Percentiles rank a stretch among this genome's conserved stretches.
phyloP scores from a whole-genome alignment of 1,139 yeast genomes.

The Candida sp. region DNA sequence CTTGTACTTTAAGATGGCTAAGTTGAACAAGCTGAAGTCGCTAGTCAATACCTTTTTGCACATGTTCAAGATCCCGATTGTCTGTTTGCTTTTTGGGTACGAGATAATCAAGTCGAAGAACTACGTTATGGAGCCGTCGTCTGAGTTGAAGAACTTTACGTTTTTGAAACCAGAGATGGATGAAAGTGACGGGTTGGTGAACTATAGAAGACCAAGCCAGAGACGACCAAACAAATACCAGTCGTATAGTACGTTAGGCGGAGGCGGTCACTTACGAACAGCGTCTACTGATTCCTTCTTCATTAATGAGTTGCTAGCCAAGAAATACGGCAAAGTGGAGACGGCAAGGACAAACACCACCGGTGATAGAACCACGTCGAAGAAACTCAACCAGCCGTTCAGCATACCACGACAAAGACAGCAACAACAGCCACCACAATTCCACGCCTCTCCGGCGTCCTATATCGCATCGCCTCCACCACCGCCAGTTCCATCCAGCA shows the following conservation, averaged over 20 bases:
- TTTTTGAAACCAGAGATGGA: conserved; percentile 28
- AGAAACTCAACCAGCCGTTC: conserved; percentile 5
- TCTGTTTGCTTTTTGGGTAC: conserved; percentile 35
- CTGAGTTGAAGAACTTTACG: conserved; percentile 36
- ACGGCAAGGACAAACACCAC: conserved; percentile 9
- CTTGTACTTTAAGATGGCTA: conserved; percentile 32
- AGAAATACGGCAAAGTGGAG: conserved; percentile 23
- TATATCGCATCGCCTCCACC: not conserved
- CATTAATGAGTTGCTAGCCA: conserved; percentile 32
- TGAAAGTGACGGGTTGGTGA: conserved; percentile 5
- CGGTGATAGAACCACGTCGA: conserved; percentile 6
- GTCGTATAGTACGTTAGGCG: conserved; percentile 32
- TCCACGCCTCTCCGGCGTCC: not conserved
- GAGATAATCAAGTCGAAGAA: conserved; percentile 29
- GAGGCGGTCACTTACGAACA: conserved; percentile 30
- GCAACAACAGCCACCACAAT: conserved; percentile 1
- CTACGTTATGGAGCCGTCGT: conserved; percentile 14
- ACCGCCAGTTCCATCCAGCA: not conserved
- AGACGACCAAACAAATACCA: conserved; percentile 16
- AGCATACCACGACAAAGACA: conserved; percentile 5
- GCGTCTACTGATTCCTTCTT: conserved; percentile 42
- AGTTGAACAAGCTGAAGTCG: conserved; percentile 14
- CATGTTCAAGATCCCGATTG: conserved; percentile 37
- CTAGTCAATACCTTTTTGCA: conserved; percentile 20
- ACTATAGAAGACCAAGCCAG: conserved; percentile 16